Percentiles rank a stretch among this genome's conserved stretches.
Conservation (phyloP, 805 yeast genomes). For the Candida railenensis region DNA sequence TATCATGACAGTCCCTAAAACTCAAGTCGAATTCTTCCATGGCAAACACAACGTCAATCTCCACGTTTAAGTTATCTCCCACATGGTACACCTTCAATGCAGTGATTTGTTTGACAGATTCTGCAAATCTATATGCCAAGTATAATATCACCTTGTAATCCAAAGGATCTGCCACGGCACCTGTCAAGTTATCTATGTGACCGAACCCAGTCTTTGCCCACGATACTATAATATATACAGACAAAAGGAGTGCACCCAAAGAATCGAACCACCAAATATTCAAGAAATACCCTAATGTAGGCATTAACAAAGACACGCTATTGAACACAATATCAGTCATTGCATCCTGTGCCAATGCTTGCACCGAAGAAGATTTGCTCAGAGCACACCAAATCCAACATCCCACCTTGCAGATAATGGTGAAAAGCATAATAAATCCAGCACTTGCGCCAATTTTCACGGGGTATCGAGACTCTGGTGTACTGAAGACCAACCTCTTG, state of each 20-base stretch:
- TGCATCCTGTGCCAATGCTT: constrained; percentile 82
- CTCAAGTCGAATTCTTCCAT: constrained; percentile 42
- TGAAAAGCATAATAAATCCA: constrained; percentile 56
- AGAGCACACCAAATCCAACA: constrained; percentile 66
- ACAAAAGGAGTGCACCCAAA: constrained; percentile 63
- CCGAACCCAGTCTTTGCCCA: constrained; percentile 69
- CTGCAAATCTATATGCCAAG: constrained; percentile 67
- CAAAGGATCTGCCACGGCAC: constrained; percentile 61
- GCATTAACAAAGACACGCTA: constrained; percentile 68
- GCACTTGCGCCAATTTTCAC: constrained; percentile 53
- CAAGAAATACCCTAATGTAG: constrained; percentile 53
- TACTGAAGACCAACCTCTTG: constrained; percentile 40
- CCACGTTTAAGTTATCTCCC: constrained; percentile 75
- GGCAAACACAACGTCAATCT: constrained; percentile 64
- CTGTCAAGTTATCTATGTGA: constrained; percentile 73
- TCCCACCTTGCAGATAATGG: constrained; percentile 57
- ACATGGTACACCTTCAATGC: constrained; percentile 72
- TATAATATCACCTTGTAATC: constrained; percentile 70
- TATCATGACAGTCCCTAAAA: constrained; percentile 71
- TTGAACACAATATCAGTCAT: constrained; percentile 76
- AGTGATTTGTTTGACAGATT: constrained; percentile 61
- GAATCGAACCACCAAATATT: constrained; percentile 74
- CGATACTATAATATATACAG: constrained; percentile 58
- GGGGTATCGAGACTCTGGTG: constrained; percentile 30
- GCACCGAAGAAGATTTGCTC: constrained; percentile 64